phyloP scores from a whole-genome alignment of 257 asterid genomes.

The Apocynum venetum region DNA sequence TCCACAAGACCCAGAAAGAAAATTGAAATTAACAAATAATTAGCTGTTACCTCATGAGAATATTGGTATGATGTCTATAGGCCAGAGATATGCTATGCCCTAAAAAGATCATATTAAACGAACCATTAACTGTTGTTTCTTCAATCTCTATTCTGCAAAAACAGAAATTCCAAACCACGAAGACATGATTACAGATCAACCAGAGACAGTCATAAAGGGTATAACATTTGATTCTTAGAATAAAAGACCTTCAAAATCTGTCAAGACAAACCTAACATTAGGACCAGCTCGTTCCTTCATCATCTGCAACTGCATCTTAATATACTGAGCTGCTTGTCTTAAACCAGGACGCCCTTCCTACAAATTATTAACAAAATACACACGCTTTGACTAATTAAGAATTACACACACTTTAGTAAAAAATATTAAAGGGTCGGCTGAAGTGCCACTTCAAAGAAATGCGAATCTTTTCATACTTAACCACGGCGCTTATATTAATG shows the following conservation, averaged over 20 bases:
- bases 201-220: not conserved
- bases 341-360: slow-evolving; percentile 90
- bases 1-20: not conserved
- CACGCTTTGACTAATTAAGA: not conserved
- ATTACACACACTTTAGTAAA: too few relatives aligned
- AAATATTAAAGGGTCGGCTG: not conserved
- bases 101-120: slow-evolving; percentile 78
- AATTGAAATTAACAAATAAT: not conserved
- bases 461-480: not conserved
- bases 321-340: slow-evolving; percentile 74
- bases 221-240: not conserved
- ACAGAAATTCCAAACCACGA: slow-evolving; percentile 17
- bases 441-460: not conserved
- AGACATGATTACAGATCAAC: slow-evolving; percentile 1
- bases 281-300: slow-evolving; percentile 79
- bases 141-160: slow-evolving; percentile 82
- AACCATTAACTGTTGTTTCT: slow-evolving; percentile 82
- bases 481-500: not conserved
- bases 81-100: slow-evolving; percentile 75
- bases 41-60: slow-evolving; percentile 62
- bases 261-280: slow-evolving; percentile 54
- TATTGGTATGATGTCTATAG: slow-evolving; percentile 77
- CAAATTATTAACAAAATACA: not conserved
- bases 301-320: slow-evolving; percentile 63
- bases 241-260: not conserved